These are phyloP conservation scores for Wickerhamiella australiensis DNA, from an alignment of 805 yeast genomes.

Conservation along the genomic window DNA sequence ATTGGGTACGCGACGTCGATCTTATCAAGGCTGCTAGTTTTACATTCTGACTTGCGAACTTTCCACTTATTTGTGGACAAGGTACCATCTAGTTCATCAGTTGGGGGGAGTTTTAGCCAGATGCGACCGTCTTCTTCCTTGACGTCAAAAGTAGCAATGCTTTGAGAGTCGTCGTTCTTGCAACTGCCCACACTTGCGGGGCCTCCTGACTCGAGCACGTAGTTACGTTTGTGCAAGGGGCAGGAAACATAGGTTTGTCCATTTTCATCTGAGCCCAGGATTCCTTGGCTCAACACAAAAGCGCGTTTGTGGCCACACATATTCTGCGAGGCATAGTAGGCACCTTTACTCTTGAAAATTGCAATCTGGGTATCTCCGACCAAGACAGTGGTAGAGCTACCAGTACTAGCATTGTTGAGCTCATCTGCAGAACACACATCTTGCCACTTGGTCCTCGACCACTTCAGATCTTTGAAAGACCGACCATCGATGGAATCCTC, in stretches of 20 bases:
- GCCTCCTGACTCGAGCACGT: slow-evolving; percentile 20
- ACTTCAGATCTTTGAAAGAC: slow-evolving; percentile 26
- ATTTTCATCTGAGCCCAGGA: slow-evolving; percentile 27
- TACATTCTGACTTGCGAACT: slow-evolving; percentile 19
- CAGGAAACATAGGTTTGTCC: slow-evolving; percentile 29
- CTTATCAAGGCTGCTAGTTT: background rate
- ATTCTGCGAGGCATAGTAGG: slow-evolving; percentile 31
- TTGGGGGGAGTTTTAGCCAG: slow-evolving; percentile 28
- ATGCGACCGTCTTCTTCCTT: slow-evolving; percentile 28
- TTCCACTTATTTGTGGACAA: slow-evolving; percentile 31
- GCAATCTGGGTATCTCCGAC: slow-evolving; percentile 32
- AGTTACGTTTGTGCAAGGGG: slow-evolving; percentile 32
- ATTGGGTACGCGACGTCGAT: background rate
- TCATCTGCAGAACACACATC: slow-evolving; percentile 24
- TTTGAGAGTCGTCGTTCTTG: slow-evolving; percentile 25
- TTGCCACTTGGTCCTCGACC: slow-evolving; percentile 29
- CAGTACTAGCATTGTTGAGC: slow-evolving; percentile 26
- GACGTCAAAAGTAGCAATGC: slow-evolving; percentile 30
- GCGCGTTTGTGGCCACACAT: slow-evolving; percentile 35
- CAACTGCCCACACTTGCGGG: slow-evolving; percentile 26
- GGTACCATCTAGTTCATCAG: slow-evolving; percentile 28
- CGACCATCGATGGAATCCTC: slow-evolving; percentile 19
- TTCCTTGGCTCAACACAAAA: slow-evolving; percentile 31
- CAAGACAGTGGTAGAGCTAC: slow-evolving; percentile 28
- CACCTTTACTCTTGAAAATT: slow-evolving; percentile 28